Conservation (phyloP, 2,329 filamentous ascomycete species). For the Colletotrichum sp. region DNA sequence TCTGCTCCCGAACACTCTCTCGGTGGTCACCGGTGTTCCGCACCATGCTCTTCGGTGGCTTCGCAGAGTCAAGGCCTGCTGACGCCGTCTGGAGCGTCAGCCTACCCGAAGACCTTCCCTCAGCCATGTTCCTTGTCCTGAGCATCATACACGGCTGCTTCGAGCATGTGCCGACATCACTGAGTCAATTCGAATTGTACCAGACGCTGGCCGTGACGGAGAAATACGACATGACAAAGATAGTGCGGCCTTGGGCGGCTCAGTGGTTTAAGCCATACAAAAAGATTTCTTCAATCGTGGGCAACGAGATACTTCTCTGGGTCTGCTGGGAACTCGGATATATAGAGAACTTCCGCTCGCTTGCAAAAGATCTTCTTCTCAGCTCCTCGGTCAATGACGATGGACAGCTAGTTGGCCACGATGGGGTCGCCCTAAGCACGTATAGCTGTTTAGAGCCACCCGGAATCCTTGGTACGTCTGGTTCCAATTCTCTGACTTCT, state of each 20-base stretch:
- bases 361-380: no score
- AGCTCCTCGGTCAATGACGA: no score
- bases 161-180: neutral
- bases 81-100: neutral
- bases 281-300: no score
- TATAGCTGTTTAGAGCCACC: no score
- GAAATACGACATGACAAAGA: neutral
- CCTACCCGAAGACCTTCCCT: neutral
- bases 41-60: neutral
- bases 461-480: no score
- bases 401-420: no score
- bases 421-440: no score
- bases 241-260: neutral
- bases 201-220: neutral
- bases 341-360: no score
- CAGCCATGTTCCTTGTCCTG: neutral
- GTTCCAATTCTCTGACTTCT: no score
- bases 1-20: neutral
- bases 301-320: neutral
- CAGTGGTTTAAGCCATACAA: neutral
- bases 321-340: neutral
- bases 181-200: neutral
- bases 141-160: neutral
- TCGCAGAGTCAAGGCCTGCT: neutral
- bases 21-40: neutral